A percentile compares a stretch with the other conserved stretches of the same genome.
Evolutionary conservation across 495 filamentous ascomycete genomes (phyloP).

Genomic region (Daldinia bambusicola): DNA sequence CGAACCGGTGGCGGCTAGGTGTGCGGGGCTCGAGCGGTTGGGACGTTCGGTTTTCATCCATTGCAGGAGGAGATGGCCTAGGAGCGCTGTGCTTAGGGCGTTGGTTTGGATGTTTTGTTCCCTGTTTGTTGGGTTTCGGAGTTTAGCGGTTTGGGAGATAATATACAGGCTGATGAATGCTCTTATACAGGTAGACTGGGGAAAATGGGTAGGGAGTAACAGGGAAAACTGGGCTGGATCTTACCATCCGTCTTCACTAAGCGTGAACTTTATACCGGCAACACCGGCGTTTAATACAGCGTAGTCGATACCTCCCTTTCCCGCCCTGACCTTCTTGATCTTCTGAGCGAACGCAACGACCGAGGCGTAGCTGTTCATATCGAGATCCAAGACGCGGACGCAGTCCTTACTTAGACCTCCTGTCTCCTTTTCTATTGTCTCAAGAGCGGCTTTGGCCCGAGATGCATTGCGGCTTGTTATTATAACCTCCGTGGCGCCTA

Average conservation of each 20-base stretch:
- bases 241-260: slow-evolving; percentile 41
- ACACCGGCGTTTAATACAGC: slow-evolving; percentile 42
- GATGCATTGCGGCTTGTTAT: slow-evolving; percentile 55
- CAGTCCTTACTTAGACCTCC: slow-evolving; percentile 11
- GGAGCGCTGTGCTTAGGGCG: slow-evolving; percentile 59
- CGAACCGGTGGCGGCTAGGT: background rate
- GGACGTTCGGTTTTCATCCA: slow-evolving; percentile 1
- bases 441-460: slow-evolving; percentile 47
- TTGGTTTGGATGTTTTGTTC: slow-evolving; percentile 62
- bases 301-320: slow-evolving; percentile 38
- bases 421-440: slow-evolving; percentile 2
- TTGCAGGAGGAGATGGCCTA: slow-evolving; percentile 39
- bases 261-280: slow-evolving; percentile 19
- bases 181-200: background rate
- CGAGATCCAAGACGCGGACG: slow-evolving; percentile 61
- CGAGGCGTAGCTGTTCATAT: slow-evolving; percentile 59
- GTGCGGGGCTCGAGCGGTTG: background rate
- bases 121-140: slow-evolving; percentile 19
- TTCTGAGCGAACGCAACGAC: slow-evolving; percentile 54
- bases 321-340: slow-evolving; percentile 27
- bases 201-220: background rate
- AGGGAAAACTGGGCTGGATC: slow-evolving; percentile 1
- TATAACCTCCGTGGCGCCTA: slow-evolving; percentile 56
- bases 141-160: background rate
- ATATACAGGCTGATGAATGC: background rate